Evolutionary conservation across 148 eudicot genomes (phyloP), one percentile per base, ranked within the genome.

Genomic region (Drosera capensis): DNA sequence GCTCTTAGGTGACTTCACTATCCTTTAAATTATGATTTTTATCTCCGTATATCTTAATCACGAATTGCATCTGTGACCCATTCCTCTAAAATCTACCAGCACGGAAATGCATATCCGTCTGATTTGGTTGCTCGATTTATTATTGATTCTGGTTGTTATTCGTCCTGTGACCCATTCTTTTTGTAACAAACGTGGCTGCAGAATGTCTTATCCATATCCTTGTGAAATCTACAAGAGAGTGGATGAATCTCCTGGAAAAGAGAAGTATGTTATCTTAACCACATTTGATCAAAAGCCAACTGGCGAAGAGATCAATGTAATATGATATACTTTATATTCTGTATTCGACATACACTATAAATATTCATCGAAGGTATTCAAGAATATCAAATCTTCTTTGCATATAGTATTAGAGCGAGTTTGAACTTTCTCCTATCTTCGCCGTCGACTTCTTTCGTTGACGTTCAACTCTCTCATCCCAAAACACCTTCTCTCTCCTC

Each of bases 151-250:
- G 4, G 4, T 34, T 34, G 13, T 34, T 15, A 34, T 34, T 0
- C 5, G 25, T 49, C 40, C 0, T 15, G 0, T 1, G 4, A 31
- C 16, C 23, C 19, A 20, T 57, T 8, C 48, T 25, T 13, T 1
- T 1, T 9, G 26, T 16, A 11, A n/a, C n/a, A n/a, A n/a, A n/a
- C n/a, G 4, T 0, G 44, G 55, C 54, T 59, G 48, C 56, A 88
- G 97, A 73, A 75, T 75, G 90, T 52, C 84, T 9, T 71, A 88
- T 52, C 92, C 97, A 18, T 59, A 68, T 42, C 64, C 65, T 8
- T 83, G 78, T 47, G 87, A 88, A 63, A 31, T 88, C 60, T 88
- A 68, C 79, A 88, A 78, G 73, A 80, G 97, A 63, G 78, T 80
- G 48, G 84, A 83, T 56, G 86, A 74, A 48, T 46, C 68, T 14